These are phyloP conservation scores for Colletotrichum sp. DNA, from an alignment of 2,329 filamentous ascomycete genomes.

Conservation along the genomic window DNA sequence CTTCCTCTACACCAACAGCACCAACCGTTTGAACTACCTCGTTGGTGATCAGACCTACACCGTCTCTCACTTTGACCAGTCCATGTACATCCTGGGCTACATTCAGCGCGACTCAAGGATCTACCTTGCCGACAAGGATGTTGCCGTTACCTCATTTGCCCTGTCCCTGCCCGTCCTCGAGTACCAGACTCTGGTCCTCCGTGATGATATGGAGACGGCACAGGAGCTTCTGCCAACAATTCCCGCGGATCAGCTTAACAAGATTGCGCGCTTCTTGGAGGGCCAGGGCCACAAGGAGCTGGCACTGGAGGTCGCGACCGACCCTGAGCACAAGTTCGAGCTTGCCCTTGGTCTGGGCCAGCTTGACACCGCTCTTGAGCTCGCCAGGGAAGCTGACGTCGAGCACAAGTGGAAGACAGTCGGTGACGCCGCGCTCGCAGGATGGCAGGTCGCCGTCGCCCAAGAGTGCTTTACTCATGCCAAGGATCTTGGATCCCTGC, in stretches of 20 bases:
- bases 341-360: slow-evolving; percentile 83
- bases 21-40: slow-evolving; percentile 95
- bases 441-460: slow-evolving; percentile 87
- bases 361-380: slow-evolving; percentile 82
- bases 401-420: slow-evolving; percentile 99
- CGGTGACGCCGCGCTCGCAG: slow-evolving; percentile 85
- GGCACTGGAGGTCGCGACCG: slow-evolving; percentile 91
- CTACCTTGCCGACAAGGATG: slow-evolving; percentile 95
- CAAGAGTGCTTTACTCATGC: slow-evolving; percentile 93
- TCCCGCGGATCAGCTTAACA: slow-evolving; percentile 93
- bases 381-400: slow-evolving; percentile 81
- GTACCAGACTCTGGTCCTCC: slow-evolving; percentile 94
- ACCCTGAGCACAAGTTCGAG: slow-evolving; percentile 96
- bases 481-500: slow-evolving; percentile 86
- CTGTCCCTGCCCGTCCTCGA: slow-evolving; percentile 93
- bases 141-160: slow-evolving; percentile 86
- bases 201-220: slow-evolving; percentile 91
- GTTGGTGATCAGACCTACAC: slow-evolving; percentile 98
- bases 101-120: slow-evolving; percentile 94
- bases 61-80: slow-evolving; percentile 93
- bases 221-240: slow-evolving; percentile 84
- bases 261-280: slow-evolving; percentile 96
- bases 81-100: slow-evolving; percentile 95
- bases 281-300: slow-evolving; percentile 97
- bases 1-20: slow-evolving; percentile 98